Evolutionary conservation across 2,329 filamentous ascomycete species (phyloP), one percentile per base, ranked within the genome.

Genomic region (Dendryphion nanum): DNA sequence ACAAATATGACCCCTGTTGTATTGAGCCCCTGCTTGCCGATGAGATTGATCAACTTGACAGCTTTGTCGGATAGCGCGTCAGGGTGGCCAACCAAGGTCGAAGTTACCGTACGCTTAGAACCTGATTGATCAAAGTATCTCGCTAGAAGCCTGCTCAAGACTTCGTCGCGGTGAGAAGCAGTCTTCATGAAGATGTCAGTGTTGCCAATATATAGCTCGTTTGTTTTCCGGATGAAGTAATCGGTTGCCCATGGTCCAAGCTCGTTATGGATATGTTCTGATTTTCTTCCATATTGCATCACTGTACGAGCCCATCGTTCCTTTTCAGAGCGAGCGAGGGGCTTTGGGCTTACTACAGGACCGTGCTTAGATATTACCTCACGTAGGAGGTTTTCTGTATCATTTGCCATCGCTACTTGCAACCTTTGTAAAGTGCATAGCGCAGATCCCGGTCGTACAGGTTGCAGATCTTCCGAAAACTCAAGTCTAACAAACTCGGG

Each of bases 1-100:
- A 72, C 68, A 40, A 75, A 75, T 1, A 75, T 54, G 4, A 76
- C 55, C 3, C 69, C 69, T 12, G 66, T 66, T 19, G 70, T 66
- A 0, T 47, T 45, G 1, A 45, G 32, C 18, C 38, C 41, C 13
- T 72, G 62, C 3, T 48, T 37, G 4, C 57, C 44, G 5, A 74
- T 53, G 8, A 68, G 42, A 5, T 68, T 48, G 10, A 70, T 51
- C 26, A 71, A 43, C 4, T 32, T 42, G 32, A 66, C 40, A 2
- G 66, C 56, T 40, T 71, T 71, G 6, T 47, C 40, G 2, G 66
- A 66, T 16, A 55, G n/a, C n/a, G n/a, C 13, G 34, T 10, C 6
- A 40, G 17, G 18, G 5, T 21, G 4, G 35, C 18, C n/a, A 26
- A 26, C 23, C 10, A n/a, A 8, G n/a, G 10, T 26, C n/a, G n/a